Evolutionary conservation across 2,329 filamentous ascomycete genomes (phyloP).

Genomic region (Pestalotiopsis sp.): DNA sequence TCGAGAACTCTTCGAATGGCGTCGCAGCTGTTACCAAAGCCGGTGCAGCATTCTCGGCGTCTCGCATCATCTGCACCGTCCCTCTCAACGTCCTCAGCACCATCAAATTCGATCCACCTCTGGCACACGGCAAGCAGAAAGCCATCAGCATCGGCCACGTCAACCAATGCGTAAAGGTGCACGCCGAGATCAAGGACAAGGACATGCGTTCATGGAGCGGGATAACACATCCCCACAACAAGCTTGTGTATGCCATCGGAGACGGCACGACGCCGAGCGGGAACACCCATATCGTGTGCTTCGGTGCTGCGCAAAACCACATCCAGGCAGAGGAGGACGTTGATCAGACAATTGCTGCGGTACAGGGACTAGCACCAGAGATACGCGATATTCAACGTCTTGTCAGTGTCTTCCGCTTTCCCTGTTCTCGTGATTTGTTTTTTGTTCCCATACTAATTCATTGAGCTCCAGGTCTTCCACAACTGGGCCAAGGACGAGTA

Average conservation of each 20-base stretch:
- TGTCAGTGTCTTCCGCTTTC: background rate
- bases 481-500: slow-evolving; percentile 52
- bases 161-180: slow-evolving; percentile 39
- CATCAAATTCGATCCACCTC: slow-evolving; percentile 34
- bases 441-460: background rate
- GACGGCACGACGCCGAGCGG: slow-evolving; percentile 36
- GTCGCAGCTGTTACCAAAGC: slow-evolving; percentile 31
- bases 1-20: slow-evolving; percentile 16
- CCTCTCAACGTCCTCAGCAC: slow-evolving; percentile 37
- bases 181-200: slow-evolving; percentile 36
- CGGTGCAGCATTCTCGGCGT: slow-evolving; percentile 22
- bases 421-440: background rate
- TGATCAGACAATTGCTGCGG: background rate
- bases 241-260: slow-evolving; percentile 36
- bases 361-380: slow-evolving; percentile 3
- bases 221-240: slow-evolving; percentile 38
- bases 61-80: slow-evolving; percentile 34
- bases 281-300: slow-evolving; percentile 36
- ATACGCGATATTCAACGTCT: background rate
- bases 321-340: slow-evolving; percentile 6
- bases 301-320: slow-evolving; percentile 8
- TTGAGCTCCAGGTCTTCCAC: slow-evolving; percentile 41
- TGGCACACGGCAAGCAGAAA: slow-evolving; percentile 25
- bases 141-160: slow-evolving; percentile 35
- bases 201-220: slow-evolving; percentile 40